Conservation (phyloP, 1,284 basidiomycete species). For the Marasmius fiardii region DNA sequence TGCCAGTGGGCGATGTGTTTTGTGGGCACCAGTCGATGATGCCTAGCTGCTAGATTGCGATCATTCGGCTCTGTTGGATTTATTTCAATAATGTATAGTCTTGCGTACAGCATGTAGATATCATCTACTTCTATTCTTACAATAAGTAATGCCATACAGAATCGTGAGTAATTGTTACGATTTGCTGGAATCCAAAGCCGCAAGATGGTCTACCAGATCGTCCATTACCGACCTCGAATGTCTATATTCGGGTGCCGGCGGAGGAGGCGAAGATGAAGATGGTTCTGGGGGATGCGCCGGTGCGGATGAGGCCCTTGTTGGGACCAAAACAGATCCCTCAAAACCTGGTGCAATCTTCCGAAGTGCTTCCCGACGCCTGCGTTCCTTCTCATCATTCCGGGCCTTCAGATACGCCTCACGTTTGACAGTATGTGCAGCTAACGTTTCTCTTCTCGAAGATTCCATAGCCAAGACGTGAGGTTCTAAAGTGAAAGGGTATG, state of each 20-base stretch:
- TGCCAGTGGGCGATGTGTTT: slow-evolving; percentile 68
- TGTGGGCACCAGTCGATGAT: slow-evolving; percentile 61
- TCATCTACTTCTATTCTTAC: background rate
- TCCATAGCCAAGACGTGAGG: slow-evolving; percentile 76
- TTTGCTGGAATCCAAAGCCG: slow-evolving; percentile 49
- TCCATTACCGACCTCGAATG: slow-evolving; percentile 68
- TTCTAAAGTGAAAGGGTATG: slow-evolving; percentile 91
- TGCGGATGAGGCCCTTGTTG: slow-evolving; percentile 39
- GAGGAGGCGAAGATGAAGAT: slow-evolving; percentile 13
- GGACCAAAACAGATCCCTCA: slow-evolving; percentile 57
- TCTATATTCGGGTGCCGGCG: slow-evolving; percentile 18
- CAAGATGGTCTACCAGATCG: slow-evolving; percentile 75
- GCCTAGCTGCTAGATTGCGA: too few species aligned
- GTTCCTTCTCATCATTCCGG: slow-evolving; percentile 76
- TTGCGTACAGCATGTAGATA: background rate
- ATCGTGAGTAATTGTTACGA: too few species aligned
- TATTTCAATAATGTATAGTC: too few species aligned
- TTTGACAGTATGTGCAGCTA: slow-evolving; percentile 61
- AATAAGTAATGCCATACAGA: background rate
- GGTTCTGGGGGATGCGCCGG: slow-evolving; percentile 36
- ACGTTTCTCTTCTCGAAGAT: slow-evolving; percentile 62
- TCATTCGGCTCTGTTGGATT: too few species aligned
- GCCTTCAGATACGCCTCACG: slow-evolving; percentile 68
- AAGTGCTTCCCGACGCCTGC: slow-evolving; percentile 71
- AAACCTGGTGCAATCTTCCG: slow-evolving; percentile 74